Evolutionary conservation across 345 rosid genomes (phyloP).

Genomic region (Nasturtium officinale): DNA sequence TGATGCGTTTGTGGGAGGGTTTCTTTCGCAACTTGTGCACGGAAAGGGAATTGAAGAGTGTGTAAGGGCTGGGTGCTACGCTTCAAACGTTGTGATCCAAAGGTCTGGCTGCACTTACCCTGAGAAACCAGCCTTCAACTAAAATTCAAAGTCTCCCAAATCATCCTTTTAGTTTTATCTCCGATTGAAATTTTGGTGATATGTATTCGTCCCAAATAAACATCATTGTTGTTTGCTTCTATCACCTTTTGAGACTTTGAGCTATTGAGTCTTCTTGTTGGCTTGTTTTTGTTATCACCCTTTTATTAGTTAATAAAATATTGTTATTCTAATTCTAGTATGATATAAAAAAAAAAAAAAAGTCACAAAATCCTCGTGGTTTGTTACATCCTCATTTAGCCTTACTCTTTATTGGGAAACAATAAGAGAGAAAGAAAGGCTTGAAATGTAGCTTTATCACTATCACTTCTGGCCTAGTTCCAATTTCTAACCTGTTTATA

Average conservation of each 20-base stretch:
- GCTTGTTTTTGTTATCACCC: slow-evolving; percentile 3
- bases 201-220: slow-evolving; percentile 24
- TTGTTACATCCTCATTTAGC: background rate
- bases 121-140: slow-evolving; percentile 50
- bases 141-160: slow-evolving; percentile 10
- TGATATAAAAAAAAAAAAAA: no score
- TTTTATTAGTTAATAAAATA: background rate
- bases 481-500: background rate
- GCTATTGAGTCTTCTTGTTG: slow-evolving; percentile 5
- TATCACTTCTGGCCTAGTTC: background rate
- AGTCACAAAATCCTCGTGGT: background rate
- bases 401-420: background rate
- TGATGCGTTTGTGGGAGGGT: slow-evolving; percentile 70
- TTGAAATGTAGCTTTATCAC: background rate
- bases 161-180: slow-evolving; percentile 10
- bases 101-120: slow-evolving; percentile 95
- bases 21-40: slow-evolving; percentile 79
- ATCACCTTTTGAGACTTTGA: slow-evolving; percentile 31
- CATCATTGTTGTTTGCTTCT: slow-evolving; percentile 31
- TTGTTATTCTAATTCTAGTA: background rate
- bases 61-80: slow-evolving; percentile 82
- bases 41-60: slow-evolving; percentile 77
- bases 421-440: background rate
- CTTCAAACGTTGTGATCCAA: slow-evolving; percentile 82
- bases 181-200: slow-evolving; percentile 19